Evolutionary conservation across 2,329 filamentous ascomycete species (phyloP), one percentile per base, ranked within the genome.

Genomic region (Monilinia aucupariae): DNA sequence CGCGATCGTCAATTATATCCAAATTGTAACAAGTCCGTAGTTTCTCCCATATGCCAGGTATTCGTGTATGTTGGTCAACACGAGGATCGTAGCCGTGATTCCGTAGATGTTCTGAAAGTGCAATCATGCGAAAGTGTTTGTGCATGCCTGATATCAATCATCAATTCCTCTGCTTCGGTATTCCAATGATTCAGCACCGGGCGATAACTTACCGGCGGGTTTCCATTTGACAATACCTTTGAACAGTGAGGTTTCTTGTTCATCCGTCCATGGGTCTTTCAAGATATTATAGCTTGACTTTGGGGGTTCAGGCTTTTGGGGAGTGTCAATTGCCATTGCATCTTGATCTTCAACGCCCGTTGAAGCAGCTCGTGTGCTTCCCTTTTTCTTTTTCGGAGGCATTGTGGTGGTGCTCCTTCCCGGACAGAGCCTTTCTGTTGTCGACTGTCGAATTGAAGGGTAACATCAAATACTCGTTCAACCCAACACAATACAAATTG

Each of bases 161-260:
- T 32, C 27, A 67, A 64, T 55, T 22, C 30, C 5, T 55, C 39
- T 27, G 27, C 20, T 39, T 7, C 17, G 13, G 8, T 37, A 17
- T 10, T 34, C 48, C 55, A 61, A 22, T 6, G 25, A 58, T n/a
- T 25, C 6, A 25, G 30, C 10, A 43, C 25, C n/a, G 17, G 20
- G 15, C 22, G 37, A 2, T n/a, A 22, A 34, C 76, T 68, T 74
- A 91, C 92, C 93, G 48, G 93, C 93, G n/a, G 94, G 94, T 74
- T 99, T 99, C 89, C 90, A 96, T 73, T 87, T 84, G 68, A 97
- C 92, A 68, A 97, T 88, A 59, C 87, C 91, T 74, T 97, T 97
- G 78, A 96, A 91, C 0, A 99, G 81, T 48, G 91, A 92, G 1
- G 91, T 92, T 68, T 96, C 89, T 76, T 99, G 94, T 72, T 97